Conservation (phyloP, 306 rosid species). For the Citrullus amarus region DNA sequence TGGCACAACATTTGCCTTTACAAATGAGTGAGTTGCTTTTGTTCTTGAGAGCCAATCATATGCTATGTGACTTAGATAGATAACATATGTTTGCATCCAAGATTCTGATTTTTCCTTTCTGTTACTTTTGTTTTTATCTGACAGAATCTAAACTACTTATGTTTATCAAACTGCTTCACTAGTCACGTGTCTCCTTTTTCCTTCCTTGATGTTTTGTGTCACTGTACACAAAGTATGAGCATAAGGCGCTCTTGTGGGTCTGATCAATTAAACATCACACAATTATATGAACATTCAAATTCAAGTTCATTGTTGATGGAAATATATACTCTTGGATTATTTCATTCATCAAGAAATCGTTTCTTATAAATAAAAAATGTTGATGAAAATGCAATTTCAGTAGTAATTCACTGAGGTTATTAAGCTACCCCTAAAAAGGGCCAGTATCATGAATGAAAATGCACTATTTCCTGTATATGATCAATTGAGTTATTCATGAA, state of each 20-base stretch:
- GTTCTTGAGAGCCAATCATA: neutral
- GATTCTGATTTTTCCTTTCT: neutral
- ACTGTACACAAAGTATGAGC: neutral
- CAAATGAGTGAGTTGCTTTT: slow-evolving; percentile 69
- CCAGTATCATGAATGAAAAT: neutral
- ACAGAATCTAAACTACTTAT: neutral
- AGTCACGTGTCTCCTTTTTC: neutral
- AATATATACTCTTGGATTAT: too few relatives aligned
- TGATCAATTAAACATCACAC: neutral
- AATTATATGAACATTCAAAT: neutral
- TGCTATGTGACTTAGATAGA: neutral
- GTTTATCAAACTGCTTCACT: neutral
- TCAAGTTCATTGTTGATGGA: neutral
- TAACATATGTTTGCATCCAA: neutral
- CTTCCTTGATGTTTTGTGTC: neutral
- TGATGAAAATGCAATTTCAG: neutral
- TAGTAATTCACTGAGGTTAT: neutral
- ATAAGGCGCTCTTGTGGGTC: neutral
- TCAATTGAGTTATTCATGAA: neutral
- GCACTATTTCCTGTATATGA: neutral
- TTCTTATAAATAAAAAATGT: neutral
- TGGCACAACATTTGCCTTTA: slow-evolving; percentile 84
- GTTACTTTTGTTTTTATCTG: neutral
- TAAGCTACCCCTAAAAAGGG: neutral
- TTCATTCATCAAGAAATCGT: too few relatives aligned